Evolutionary conservation across 768 basidiomycete genomes (phyloP).

Genomic region (Jaapia argillacea): DNA sequence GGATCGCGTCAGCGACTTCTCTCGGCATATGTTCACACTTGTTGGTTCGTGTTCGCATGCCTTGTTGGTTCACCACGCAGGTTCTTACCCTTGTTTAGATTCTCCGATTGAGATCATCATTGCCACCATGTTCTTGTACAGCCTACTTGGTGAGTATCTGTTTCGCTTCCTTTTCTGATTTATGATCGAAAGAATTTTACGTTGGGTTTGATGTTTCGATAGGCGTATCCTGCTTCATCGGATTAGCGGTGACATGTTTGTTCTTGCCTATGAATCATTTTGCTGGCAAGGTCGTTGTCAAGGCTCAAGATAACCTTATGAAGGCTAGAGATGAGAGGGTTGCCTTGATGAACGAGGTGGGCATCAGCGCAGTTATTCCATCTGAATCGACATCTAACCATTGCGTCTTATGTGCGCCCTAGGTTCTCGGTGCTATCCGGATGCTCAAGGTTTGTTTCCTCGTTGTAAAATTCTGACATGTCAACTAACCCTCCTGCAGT

Average conservation of each 20-base stretch:
- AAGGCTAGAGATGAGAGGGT: constrained; percentile 88
- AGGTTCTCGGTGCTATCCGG: constrained; percentile 77
- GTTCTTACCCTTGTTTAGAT: constrained; percentile 28
- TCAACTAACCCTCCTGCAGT: constrained; percentile 28
- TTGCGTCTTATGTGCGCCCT: neutral
- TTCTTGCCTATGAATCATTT: constrained; percentile 73
- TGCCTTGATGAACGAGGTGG: constrained; percentile 79
- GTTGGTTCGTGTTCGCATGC: constrained; percentile 39
- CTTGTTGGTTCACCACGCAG: neutral
- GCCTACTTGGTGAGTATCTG: constrained; percentile 44
- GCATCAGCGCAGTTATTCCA: constrained; percentile 6
- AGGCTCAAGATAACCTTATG: constrained; percentile 81
- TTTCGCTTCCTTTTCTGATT: constrained; percentile 1
- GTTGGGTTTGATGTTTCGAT: too few relatives aligned
- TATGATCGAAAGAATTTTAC: too few relatives aligned
- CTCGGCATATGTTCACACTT: constrained; percentile 68
- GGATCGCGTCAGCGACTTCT: constrained; percentile 79
- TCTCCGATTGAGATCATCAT: constrained; percentile 71
- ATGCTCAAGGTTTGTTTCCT: constrained; percentile 60
- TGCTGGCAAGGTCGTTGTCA: constrained; percentile 70
- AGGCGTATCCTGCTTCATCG: constrained; percentile 67
- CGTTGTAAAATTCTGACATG: constrained; percentile 1
- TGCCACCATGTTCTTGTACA: constrained; percentile 69
- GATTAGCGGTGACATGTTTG: constrained; percentile 62
- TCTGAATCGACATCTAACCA: neutral